Conservation (phyloP, 306 rosid genomes). For the Prunus padus region DNA sequence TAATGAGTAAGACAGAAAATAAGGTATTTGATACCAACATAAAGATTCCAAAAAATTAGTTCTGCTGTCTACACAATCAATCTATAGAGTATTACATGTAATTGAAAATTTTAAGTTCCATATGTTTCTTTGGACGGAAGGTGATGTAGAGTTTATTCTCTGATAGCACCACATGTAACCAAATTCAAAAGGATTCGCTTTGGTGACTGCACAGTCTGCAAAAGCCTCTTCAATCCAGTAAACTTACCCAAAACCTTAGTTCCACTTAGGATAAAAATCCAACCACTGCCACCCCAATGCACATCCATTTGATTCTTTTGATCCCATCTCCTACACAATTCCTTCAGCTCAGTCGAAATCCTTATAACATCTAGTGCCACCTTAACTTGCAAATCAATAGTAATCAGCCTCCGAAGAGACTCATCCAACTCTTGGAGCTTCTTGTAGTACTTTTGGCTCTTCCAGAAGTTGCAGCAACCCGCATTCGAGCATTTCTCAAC, state of each 20-base stretch:
- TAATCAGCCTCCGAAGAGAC: constrained; percentile 12
- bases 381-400: constrained; percentile 6
- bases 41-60: too few species aligned
- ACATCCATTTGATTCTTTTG: background rate
- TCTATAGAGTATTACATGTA: too few species aligned
- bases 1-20: too few species aligned
- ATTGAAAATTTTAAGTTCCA: too few species aligned
- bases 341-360: constrained; percentile 3
- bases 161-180: background rate
- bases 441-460: constrained; percentile 11
- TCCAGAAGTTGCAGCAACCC: constrained; percentile 18
- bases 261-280: background rate
- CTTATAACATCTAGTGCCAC: background rate
- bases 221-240: constrained; percentile 9
- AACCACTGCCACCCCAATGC: background rate
- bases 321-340: constrained; percentile 1
- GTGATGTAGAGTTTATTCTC: background rate
- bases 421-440: constrained; percentile 18
- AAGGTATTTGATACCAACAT: too few species aligned
- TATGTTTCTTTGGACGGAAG: too few species aligned
- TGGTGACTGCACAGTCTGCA: background rate
- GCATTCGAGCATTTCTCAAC: constrained; percentile 29
- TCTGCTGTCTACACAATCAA: too few species aligned
- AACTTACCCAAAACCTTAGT: background rate
- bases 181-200: background rate